A percentile compares a stretch with the other conserved stretches of the same genome.
Conservation (phyloP, 768 basidiomycete species). For the Termitomyces eurrhizus region DNA sequence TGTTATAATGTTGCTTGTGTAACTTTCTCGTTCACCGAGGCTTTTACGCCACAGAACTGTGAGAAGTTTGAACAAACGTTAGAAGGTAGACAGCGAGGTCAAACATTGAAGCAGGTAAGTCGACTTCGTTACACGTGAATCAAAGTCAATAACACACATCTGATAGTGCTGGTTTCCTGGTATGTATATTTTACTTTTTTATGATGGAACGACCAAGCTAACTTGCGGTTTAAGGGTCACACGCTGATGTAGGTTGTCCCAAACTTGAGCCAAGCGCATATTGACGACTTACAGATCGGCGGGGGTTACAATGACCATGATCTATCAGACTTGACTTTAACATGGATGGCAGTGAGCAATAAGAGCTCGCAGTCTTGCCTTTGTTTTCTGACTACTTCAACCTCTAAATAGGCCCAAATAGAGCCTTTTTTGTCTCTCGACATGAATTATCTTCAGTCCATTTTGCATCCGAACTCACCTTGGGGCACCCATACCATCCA, state of each 20-base stretch:
- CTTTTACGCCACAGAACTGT: slow-evolving; percentile 32
- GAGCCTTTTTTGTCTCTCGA: slow-evolving; percentile 55
- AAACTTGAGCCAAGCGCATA: neutral
- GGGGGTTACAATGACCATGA: slow-evolving; percentile 70
- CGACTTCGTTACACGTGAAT: neutral
- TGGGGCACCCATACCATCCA: slow-evolving; percentile 67
- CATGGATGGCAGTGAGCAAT: slow-evolving; percentile 56
- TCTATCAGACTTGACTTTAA: slow-evolving; percentile 57
- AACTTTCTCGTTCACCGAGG: neutral
- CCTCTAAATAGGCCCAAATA: slow-evolving; percentile 46
- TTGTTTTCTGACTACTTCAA: neutral
- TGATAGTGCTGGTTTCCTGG: slow-evolving; percentile 70
- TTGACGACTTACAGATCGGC: slow-evolving; percentile 44
- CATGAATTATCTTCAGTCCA: slow-evolving; percentile 42
- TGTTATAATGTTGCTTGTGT: slow-evolving; percentile 17
- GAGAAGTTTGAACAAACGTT: slow-evolving; percentile 61
- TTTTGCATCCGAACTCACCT: slow-evolving; percentile 46
- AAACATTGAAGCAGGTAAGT: slow-evolving; percentile 58
- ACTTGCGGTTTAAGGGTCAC: slow-evolving; percentile 23
- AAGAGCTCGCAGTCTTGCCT: too few relatives aligned
- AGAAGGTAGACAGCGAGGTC: slow-evolving; percentile 47
- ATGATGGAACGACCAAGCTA: neutral
- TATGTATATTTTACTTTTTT: slow-evolving; percentile 22
- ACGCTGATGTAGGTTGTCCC: slow-evolving; percentile 33
- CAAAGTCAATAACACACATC: neutral